Evolutionary conservation across 78 protist genomes (phyloP), one percentile per base, ranked within the genome.

Genomic region (Neovahlkampfia damariscottae): DNA sequence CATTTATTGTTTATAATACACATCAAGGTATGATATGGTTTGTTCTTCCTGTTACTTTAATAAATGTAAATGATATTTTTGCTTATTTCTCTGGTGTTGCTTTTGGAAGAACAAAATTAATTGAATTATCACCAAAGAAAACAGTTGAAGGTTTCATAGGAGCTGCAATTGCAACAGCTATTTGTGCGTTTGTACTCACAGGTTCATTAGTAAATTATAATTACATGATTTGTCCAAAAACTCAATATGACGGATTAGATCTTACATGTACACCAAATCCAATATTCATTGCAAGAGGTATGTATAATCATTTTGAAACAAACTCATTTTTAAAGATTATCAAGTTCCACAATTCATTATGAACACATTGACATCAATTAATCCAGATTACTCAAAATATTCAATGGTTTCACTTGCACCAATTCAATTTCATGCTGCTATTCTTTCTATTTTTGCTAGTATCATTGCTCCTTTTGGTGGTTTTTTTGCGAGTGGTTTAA

Each of bases 121-220:
- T 89, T 82, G 59, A 67, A 29, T 82, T 95, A 41, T 84, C 91
- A 3, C 96, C 98, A 59, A 95, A 92, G 59, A 95, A 95, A 76
- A 95, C 98, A 6, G 89, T 93, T 95, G 98, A 94, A 79, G 98
- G 98, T 31, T 94, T 91, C 83, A 78, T 89, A 41, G 98, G 98
- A 39, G 97, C 93, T 2, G 69, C 83, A 40, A 31, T 90, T 29
- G 72, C 82, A 70, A 94, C 97, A n/a, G 30, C 88, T 36, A 10
- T 89, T 2, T 85, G 81, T 40, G 93, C 84, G 2, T 78, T 87
- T 70, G 67, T 39, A 59, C 67, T 80, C n/a, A 30, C 84, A 29
- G 79, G 34, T 19, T 3, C 58, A 35, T 40, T 86, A 27, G 3
- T 73, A n/a, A 2, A 19, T 0, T 73, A 38, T 67, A 38, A 72